Base-by-base conservation (phyloP, 768 basidiomycete species). In the Boletellus ananas region DNA sequence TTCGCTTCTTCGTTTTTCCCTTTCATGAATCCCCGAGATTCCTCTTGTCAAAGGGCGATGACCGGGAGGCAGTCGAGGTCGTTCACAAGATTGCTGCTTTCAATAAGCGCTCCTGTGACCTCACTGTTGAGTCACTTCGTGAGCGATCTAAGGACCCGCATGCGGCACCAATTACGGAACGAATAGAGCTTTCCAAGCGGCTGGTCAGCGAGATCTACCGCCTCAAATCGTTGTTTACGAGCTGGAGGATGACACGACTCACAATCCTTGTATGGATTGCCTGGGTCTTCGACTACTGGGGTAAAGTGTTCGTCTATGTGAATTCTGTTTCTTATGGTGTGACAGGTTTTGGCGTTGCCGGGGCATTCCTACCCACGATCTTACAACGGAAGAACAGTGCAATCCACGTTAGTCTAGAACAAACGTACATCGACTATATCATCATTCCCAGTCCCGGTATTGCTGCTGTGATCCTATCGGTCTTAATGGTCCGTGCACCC, bases 1-100 rank as follows among this genome's bases (percentile, higher is more conserved):
- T 59, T n/a, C 54, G 58, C 6, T 56, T 49, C 21, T 59, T 59
- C 27, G 18, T 59, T 2, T 59, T 59, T 18, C 51, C 57, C 0
- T 53, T 59, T 25, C 20, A 59, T 10, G 54, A 59, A 44, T 51
- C 54, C 6, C 58, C 58, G 1, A 47, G 29, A 29, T 59, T 50
- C 34, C 57, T 59, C 6, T 7, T 56, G 12, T 18, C 49, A 12
- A 59, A 49, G 27, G 58, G 58, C 11, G 47, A 57, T 1, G 59
- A 54, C 21, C 16, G 7, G 5, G 47, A 7, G 12, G 59, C 58
- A 4, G 58, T 60, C 1, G 59, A 57, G 13, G 45, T 59, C 6
- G 21, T 60, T 18, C 54, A 16, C 6, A 60, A 51, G 20, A 39
- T 59, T 3, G 58, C 58, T 7, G 45, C 42, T 6, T 59, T 54